Conservation (phyloP, 2,329 filamentous ascomycete species). For the Arachnomyces sp. region DNA sequence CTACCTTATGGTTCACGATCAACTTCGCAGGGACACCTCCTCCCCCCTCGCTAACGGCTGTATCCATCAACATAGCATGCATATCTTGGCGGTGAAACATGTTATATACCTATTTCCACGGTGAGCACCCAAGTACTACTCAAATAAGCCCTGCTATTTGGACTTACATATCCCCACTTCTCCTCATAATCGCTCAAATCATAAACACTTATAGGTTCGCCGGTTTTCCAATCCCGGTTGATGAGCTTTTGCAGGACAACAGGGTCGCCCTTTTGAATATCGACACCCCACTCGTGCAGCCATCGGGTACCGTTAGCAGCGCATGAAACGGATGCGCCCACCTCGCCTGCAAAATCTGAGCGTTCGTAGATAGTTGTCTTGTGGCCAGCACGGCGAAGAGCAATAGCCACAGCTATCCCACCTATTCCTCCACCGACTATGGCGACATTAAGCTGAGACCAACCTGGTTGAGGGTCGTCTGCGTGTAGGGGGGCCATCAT, state of each 20-base stretch:
- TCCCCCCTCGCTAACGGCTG: slow-evolving; percentile 46
- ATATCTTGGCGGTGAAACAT: slow-evolving; percentile 64
- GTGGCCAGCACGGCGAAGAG: slow-evolving; percentile 47
- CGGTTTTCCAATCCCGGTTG: slow-evolving; percentile 62
- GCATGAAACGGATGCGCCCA: slow-evolving; percentile 59
- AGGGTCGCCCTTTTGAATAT: slow-evolving; percentile 55
- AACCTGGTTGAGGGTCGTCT: slow-evolving; percentile 18
- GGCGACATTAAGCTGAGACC: slow-evolving; percentile 40
- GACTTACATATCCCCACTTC: slow-evolving; percentile 49
- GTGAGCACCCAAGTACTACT: background rate
- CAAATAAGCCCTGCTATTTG: slow-evolving; percentile 1
- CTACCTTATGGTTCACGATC: slow-evolving; percentile 48
- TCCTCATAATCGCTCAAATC: slow-evolving; percentile 57
- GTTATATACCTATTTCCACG: slow-evolving; percentile 44
- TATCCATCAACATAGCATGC: slow-evolving; percentile 58
- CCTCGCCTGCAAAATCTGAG: slow-evolving; percentile 58
- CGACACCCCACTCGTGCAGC: slow-evolving; percentile 60
- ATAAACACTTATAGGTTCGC: slow-evolving; percentile 57
- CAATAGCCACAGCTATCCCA: slow-evolving; percentile 43
- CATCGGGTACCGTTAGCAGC: slow-evolving; percentile 63
- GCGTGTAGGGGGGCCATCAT: too few relatives aligned
- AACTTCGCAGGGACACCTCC: slow-evolving; percentile 47
- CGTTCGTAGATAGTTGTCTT: slow-evolving; percentile 57
- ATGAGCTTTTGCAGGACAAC: slow-evolving; percentile 59
- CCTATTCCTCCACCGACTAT: slow-evolving; percentile 48